Base-by-base conservation (phyloP, 352 stramenopile genomes). In the Salisapilia sapeloensis region DNA sequence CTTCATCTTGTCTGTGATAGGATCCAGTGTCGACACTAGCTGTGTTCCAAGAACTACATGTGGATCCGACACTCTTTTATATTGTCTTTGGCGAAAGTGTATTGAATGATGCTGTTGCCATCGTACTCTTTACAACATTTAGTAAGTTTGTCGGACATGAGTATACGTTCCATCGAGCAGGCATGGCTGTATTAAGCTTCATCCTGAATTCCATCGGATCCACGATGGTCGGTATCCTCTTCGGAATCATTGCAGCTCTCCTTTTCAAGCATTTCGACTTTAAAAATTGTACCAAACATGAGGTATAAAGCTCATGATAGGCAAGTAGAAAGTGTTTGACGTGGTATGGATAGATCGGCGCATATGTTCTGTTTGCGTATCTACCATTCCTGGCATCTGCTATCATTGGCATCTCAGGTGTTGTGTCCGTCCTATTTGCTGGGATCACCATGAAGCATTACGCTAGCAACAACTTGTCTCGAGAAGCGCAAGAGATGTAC, bases 71-170 rank as follows among this genome's bases (percentile, higher is more conserved):
- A 19, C 39, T 92, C 11, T 89, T 89, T 48, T 90, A 84, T 43
- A 49, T 92, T 13, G 61, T 86, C 3, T 90, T 90, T 60, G 77
- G 77, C 24, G 77, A 92, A 48, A 72, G 48, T 10, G 67, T 80
- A 14, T 48, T 92, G 14, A 92, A 90, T 41, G 77, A 92, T 45
- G 72, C 72, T 8, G 57, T 90, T 5, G 53, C 50, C 1, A 67
- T 92, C 22, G 67, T 85, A 8, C 41, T 89, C 1, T 92, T 85
- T 37, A 53, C 80, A 14, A 65, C 66, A 6, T 77, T 77, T 35
- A 42, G 53, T 6, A 71, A 83, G 35, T 80, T 81, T 42, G 49
- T 90, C 3, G 53, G 56, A 8, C 51, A 53, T 10, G 52, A 62
- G 8, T 51, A 75, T 30, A 52, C 36, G 22, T 39, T 36, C 14